Percentiles rank a stretch among this genome's conserved stretches.
Evolutionary conservation across 179 eudicot genomes (phyloP).

Genomic region (Gypsophila paniculata): DNA sequence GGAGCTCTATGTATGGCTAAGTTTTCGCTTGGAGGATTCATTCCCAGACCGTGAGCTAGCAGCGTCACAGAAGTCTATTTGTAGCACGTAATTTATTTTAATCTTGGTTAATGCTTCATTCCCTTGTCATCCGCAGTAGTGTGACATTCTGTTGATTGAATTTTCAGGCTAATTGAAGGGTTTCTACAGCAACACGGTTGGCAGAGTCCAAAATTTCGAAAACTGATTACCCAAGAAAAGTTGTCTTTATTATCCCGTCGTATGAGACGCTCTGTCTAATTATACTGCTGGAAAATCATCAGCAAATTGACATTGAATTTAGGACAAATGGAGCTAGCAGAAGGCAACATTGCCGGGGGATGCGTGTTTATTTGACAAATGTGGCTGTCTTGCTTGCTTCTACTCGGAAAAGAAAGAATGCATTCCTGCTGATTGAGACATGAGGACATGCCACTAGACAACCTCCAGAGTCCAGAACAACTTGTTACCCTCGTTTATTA

Average conservation of each 20-base stretch:
- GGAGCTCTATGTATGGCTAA: conserved; percentile 95
- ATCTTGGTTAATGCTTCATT: neutral
- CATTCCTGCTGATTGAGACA: neutral
- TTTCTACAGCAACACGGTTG: conserved; percentile 70
- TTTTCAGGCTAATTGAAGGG: conserved; percentile 79
- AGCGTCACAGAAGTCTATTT: conserved; percentile 78
- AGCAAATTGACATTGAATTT: neutral
- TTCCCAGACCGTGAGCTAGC: conserved; percentile 93
- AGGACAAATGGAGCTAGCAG: neutral
- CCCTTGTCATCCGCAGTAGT: neutral
- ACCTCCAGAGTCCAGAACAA: neutral
- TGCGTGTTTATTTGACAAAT: neutral
- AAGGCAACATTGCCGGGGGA: neutral
- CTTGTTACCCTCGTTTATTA: neutral
- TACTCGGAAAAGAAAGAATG: neutral
- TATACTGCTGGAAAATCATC: neutral
- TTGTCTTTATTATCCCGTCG: conserved; percentile 25
- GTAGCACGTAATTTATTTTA: conserved; percentile 63
- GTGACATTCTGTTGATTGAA: neutral
- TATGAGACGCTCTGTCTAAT: conserved; percentile 11
- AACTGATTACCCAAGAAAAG: conserved; percentile 17
- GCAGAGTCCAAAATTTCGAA: conserved; percentile 41
- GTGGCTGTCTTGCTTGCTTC: neutral
- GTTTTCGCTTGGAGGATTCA: conserved; percentile 75
- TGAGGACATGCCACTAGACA: neutral